These are phyloP conservation scores for Thalia dealbata DNA, from an alignment of 176 grass and related monocot genomes.

Conservation along the genomic window DNA sequence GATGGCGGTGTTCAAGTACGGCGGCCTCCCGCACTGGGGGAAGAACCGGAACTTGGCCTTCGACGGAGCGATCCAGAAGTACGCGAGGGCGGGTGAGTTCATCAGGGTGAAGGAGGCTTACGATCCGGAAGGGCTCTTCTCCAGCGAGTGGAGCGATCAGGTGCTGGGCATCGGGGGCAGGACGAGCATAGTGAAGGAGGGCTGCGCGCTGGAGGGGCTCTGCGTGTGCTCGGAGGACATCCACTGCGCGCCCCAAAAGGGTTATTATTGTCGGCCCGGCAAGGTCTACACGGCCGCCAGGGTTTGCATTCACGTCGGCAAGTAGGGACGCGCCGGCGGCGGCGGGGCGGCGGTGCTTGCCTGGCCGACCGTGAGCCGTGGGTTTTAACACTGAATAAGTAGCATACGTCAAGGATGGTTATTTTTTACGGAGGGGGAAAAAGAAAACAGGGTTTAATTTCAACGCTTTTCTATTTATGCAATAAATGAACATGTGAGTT, in stretches of 20 bases:
- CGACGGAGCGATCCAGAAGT: slow-evolving; percentile 27
- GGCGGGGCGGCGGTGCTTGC: no score
- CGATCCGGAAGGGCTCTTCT: slow-evolving; percentile 46
- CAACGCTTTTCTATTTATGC: no score
- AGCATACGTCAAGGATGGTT: no score
- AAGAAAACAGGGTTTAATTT: no score
- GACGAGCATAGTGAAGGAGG: slow-evolving; percentile 6
- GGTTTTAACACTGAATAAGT: no score
- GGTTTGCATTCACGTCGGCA: slow-evolving; percentile 21
- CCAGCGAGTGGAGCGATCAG: slow-evolving; percentile 50
- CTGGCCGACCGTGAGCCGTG: no score
- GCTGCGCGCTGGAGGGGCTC: slow-evolving; percentile 56
- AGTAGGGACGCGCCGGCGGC: background rate
- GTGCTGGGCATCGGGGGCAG: slow-evolving; percentile 38
- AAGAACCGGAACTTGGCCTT: slow-evolving; percentile 74
- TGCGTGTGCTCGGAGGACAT: slow-evolving; percentile 46
- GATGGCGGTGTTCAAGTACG: slow-evolving; percentile 64
- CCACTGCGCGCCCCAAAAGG: slow-evolving; percentile 54
- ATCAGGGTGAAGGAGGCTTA: slow-evolving; percentile 30
- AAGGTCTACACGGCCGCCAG: slow-evolving; percentile 45
- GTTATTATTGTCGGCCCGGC: slow-evolving; percentile 40
- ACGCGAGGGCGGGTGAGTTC: slow-evolving; percentile 22
- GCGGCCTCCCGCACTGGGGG: slow-evolving; percentile 58
- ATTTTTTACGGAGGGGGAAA: no score
- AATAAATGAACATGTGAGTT: no score